Conservation (phyloP, 768 basidiomycete species). For the Pilatotrama ljubarskyi region DNA sequence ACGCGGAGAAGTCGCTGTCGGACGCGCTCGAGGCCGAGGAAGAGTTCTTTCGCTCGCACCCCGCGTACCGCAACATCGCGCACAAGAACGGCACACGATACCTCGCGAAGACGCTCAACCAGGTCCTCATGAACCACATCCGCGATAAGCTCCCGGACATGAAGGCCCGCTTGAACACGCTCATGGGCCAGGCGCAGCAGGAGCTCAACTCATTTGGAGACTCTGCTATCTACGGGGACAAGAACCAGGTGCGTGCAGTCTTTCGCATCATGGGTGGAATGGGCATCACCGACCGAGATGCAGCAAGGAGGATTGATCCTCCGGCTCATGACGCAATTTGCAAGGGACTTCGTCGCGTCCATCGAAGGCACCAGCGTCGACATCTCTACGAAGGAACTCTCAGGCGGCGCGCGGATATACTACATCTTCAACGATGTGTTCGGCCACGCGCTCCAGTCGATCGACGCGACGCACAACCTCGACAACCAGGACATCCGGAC, state of each 20-base stretch:
- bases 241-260: slow-evolving; percentile 57
- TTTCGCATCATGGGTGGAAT: not conserved
- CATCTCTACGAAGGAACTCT: slow-evolving; percentile 97
- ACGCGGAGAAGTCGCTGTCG: slow-evolving; percentile 76
- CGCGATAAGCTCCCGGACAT: slow-evolving; percentile 98
- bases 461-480: slow-evolving; percentile 89
- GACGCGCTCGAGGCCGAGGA: slow-evolving; percentile 84
- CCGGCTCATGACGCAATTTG: slow-evolving; percentile 98
- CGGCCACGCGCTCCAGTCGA: slow-evolving; percentile 84
- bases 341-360: slow-evolving; percentile 93
- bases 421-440: slow-evolving; percentile 99
- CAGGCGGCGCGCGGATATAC: slow-evolving; percentile 96
- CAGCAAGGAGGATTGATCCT: slow-evolving; percentile 88
- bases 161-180: slow-evolving; percentile 96
- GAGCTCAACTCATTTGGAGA: slow-evolving; percentile 97
- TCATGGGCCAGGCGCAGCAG: slow-evolving; percentile 99
- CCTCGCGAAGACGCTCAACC: slow-evolving; percentile 89
- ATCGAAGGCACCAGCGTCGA: slow-evolving; percentile 97
- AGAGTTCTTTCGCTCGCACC: slow-evolving; percentile 89
- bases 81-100: slow-evolving; percentile 98
- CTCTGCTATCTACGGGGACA: slow-evolving; percentile 86
- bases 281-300: slow-evolving; percentile 19
- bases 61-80: slow-evolving; percentile 92
- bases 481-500: slow-evolving; percentile 96
- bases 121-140: slow-evolving; percentile 96